A percentile compares a stretch with the other conserved stretches of the same genome.
These are phyloP conservation scores for Desmodesmus armatus DNA, from an alignment of 139 green algal species.

Conservation along the genomic window DNA sequence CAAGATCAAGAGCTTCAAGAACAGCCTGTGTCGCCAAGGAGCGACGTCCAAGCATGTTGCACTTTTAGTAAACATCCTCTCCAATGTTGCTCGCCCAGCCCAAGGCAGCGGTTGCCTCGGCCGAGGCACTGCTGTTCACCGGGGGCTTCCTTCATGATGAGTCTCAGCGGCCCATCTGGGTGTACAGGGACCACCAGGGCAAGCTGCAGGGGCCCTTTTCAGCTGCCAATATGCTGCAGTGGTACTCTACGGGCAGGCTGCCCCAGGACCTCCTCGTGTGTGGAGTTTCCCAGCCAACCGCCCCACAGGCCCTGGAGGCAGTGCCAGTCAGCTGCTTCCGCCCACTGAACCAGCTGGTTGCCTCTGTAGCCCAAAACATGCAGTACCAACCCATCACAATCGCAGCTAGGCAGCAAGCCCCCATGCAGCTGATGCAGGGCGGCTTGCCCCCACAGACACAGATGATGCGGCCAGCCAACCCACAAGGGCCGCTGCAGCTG, in stretches of 20 bases:
- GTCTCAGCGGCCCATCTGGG: slow-evolving; percentile 5
- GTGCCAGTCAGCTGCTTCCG: slow-evolving; percentile 9
- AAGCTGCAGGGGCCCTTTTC: slow-evolving; percentile 35
- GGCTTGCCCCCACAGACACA: neutral
- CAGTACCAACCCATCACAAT: neutral
- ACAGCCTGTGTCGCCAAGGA: too few relatives aligned
- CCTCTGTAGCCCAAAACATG: slow-evolving; percentile 11
- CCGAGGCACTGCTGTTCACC: slow-evolving; percentile 31
- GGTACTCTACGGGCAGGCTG: slow-evolving; percentile 6
- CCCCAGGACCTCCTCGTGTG: slow-evolving; percentile 16
- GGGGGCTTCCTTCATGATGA: slow-evolving; percentile 15
- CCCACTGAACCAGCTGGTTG: slow-evolving; percentile 12
- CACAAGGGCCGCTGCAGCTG: slow-evolving; percentile 23
- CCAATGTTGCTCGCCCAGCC: neutral
- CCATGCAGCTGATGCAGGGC: neutral
- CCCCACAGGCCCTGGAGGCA: neutral
- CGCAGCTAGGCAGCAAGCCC: neutral
- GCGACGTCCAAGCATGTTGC: neutral
- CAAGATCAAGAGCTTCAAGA: too few relatives aligned
- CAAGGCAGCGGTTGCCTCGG: neutral
- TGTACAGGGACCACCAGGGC: slow-evolving; percentile 42
- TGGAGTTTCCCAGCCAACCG: slow-evolving; percentile 10
- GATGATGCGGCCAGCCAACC: neutral
- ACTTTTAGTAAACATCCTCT: too few relatives aligned
- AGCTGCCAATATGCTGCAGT: slow-evolving; percentile 41